Evolutionary conservation across 306 rosid genomes (phyloP).

Genomic region (Sesbania bispinosa): DNA sequence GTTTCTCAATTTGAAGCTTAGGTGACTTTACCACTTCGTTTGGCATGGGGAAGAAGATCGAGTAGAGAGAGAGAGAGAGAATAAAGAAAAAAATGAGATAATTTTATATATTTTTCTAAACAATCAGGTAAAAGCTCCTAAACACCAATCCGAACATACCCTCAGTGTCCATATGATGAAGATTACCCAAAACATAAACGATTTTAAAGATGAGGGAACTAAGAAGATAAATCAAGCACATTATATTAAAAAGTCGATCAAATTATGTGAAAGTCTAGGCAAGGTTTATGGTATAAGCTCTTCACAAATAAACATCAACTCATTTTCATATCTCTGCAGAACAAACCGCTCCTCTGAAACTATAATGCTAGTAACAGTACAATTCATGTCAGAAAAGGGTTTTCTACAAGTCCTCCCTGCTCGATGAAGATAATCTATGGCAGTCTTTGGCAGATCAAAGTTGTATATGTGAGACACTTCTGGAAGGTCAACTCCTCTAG

Average conservation of each 20-base stretch:
- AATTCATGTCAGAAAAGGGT: slow-evolving; percentile 72
- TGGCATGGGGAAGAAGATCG: too few species aligned
- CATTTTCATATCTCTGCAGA: slow-evolving; percentile 81
- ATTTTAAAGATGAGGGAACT: not conserved
- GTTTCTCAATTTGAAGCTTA: too few species aligned
- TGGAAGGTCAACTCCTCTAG: slow-evolving; percentile 90
- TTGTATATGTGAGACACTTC: slow-evolving; percentile 93
- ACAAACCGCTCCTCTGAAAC: slow-evolving; percentile 75
- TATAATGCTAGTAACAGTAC: slow-evolving; percentile 67
- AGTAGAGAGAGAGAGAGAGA: too few species aligned
- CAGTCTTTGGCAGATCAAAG: slow-evolving; percentile 77
- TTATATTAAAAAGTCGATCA: not conserved
- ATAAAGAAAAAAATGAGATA: too few species aligned
- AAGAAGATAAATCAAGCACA: slow-evolving; percentile 10
- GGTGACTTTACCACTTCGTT: too few species aligned
- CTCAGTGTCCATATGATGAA: not conserved
- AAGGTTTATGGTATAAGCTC: slow-evolving; percentile 45
- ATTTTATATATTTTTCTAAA: too few species aligned
- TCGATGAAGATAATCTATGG: slow-evolving; percentile 84
- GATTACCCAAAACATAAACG: not conserved
- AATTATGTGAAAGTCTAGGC: not conserved
- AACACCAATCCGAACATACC: too few species aligned
- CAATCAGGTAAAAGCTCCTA: too few species aligned
- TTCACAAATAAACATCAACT: slow-evolving; percentile 65
- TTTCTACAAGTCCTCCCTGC: slow-evolving; percentile 94